phyloP scores from a whole-genome alignment of 23 red algal genomes.

The Gracilaria caudata region DNA sequence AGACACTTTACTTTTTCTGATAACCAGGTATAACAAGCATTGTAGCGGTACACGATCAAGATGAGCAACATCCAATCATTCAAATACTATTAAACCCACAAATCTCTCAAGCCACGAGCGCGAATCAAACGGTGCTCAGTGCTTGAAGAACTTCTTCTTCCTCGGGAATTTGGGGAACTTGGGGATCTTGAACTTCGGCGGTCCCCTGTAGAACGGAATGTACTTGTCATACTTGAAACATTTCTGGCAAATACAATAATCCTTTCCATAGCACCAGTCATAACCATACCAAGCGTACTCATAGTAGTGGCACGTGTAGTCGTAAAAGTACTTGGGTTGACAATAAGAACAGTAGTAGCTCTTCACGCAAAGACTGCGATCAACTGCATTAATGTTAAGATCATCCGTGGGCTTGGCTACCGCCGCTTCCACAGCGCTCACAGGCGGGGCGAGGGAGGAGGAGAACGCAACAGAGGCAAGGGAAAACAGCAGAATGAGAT shows the following conservation, averaged over 20 bases:
- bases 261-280: conserved; percentile 17
- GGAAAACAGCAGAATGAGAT: neutral
- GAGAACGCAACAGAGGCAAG: neutral
- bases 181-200: conserved; percentile 17
- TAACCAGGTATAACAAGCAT: too few relatives aligned
- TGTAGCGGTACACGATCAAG: too few relatives aligned
- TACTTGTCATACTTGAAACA: neutral
- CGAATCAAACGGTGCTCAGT: too few relatives aligned
- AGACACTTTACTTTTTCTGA: too few relatives aligned
- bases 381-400: neutral
- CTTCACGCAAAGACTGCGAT: neutral
- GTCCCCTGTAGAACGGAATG: conserved; percentile 7
- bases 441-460: neutral
- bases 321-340: neutral
- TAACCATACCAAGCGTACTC: neutral
- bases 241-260: conserved; percentile 11
- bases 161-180: conserved; percentile 6
- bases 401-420: neutral
- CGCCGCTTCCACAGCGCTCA: neutral
- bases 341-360: neutral
- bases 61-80: too few relatives aligned
- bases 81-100: too few relatives aligned
- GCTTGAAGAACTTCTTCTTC: neutral
- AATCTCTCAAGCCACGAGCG: too few relatives aligned
- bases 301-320: neutral